Conservation (phyloP, 2,329 filamentous ascomycete species). For the Fusarium caatingaense region DNA sequence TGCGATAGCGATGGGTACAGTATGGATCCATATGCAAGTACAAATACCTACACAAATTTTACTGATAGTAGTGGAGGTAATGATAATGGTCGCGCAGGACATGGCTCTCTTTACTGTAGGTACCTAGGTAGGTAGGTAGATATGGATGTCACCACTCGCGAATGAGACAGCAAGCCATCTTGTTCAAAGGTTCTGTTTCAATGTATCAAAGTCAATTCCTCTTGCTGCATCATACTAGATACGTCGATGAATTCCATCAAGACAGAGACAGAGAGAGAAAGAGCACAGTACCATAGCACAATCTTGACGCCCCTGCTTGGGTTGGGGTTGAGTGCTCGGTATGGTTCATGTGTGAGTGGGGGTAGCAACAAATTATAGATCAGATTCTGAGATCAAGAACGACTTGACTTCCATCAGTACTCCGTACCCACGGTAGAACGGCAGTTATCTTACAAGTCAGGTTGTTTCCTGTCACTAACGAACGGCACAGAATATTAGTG, state of each 20-base stretch:
- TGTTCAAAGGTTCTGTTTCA: too few species aligned
- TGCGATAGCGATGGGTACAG: conserved; percentile 5
- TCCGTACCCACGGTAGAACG: background rate
- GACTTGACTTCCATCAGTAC: background rate
- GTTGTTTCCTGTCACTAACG: background rate
- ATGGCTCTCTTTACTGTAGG: background rate
- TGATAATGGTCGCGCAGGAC: background rate
- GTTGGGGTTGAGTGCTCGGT: conserved; percentile 17
- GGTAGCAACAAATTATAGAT: conserved; percentile 10
- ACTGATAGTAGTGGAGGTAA: conserved; percentile 23
- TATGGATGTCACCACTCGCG: background rate
- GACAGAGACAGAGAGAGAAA: background rate
- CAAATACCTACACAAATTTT: conserved; percentile 28
- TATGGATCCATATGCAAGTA: conserved; percentile 7
- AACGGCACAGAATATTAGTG: background rate
- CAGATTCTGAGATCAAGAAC: conserved; percentile 2
- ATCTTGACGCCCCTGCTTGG: conserved; percentile 4
- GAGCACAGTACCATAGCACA: background rate
- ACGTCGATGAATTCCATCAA: background rate
- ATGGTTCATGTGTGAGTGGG: conserved; percentile 28
- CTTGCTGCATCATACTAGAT: background rate
- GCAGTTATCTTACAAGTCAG: background rate
- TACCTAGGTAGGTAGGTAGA: too few species aligned
- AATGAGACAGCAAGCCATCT: background rate
- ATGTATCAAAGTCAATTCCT: background rate